A percentile compares a stretch with the other conserved stretches of the same genome.
These are phyloP conservation scores for Echites panduratus DNA, from an alignment of 257 asterid genomes.

Conservation along the genomic window DNA sequence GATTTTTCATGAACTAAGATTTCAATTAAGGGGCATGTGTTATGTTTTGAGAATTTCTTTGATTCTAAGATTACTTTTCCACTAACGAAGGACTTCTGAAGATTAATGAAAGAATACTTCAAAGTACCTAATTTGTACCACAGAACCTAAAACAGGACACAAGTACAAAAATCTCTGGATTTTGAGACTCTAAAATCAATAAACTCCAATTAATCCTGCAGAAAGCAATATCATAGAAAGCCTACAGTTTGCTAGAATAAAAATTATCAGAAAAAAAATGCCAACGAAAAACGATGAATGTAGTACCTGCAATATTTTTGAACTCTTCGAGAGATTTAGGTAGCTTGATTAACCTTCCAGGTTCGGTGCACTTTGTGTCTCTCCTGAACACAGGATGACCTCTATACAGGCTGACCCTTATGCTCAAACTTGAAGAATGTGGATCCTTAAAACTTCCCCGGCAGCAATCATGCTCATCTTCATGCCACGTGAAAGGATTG, in stretches of 20 bases:
- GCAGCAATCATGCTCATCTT: constrained; percentile 19
- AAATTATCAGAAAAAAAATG: neutral
- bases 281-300: neutral
- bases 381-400: constrained; percentile 58
- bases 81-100: neutral
- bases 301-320: constrained; percentile 70
- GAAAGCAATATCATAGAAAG: constrained; percentile 24
- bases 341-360: constrained; percentile 59
- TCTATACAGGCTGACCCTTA: constrained; percentile 66
- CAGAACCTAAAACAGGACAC: neutral
- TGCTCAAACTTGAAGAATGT: constrained; percentile 37
- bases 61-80: neutral
- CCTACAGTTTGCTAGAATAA: constrained; percentile 1
- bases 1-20: neutral
- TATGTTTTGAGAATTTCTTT: neutral
- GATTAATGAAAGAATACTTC: neutral
- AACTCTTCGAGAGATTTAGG: constrained; percentile 57
- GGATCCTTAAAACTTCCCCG: constrained; percentile 13
- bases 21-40: neutral
- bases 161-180: neutral
- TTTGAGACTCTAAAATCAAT: constrained; percentile 8
- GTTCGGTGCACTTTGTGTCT: constrained; percentile 37
- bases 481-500: constrained; percentile 16
- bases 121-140: neutral
- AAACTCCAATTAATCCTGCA: neutral